These are phyloP conservation scores for Pelargonium myrrhifolium DNA, from an alignment of 441 rosid genomes.

Conservation along the genomic window DNA sequence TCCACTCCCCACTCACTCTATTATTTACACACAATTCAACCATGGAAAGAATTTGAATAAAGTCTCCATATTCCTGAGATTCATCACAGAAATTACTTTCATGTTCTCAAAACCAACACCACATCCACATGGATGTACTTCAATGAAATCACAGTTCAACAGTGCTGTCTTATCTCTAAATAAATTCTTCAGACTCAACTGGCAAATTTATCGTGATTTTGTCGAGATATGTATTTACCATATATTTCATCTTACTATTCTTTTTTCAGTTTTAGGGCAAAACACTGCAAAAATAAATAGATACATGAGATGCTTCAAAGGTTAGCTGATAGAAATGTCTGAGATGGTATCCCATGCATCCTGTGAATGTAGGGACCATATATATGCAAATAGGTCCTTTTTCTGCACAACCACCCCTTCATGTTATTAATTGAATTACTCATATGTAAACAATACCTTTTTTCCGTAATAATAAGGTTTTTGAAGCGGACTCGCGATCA, in stretches of 20 bases:
- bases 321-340: not conserved
- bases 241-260: not conserved
- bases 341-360: not conserved
- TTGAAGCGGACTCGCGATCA: not conserved
- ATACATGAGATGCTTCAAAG: not conserved
- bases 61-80: not conserved
- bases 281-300: not conserved
- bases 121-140: not conserved
- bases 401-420: conserved; percentile 2
- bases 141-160: conserved; percentile 1
- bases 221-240: not conserved
- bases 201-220: not conserved
- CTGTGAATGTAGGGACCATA: conserved; percentile 1
- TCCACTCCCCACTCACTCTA: not conserved
- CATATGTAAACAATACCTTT: not conserved
- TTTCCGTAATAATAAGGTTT: too few relatives aligned
- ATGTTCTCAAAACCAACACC: not conserved
- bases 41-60: not conserved
- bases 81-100: not conserved
- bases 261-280: not conserved
- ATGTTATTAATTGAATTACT: not conserved
- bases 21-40: not conserved
- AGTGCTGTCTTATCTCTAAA: not conserved
- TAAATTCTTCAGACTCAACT: not conserved
- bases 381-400: not conserved